Evolutionary conservation across 2,329 filamentous ascomycete species (phyloP), one percentile per base, ranked within the genome.

Genomic region (Dryadomyces quercus-mongolicae): DNA sequence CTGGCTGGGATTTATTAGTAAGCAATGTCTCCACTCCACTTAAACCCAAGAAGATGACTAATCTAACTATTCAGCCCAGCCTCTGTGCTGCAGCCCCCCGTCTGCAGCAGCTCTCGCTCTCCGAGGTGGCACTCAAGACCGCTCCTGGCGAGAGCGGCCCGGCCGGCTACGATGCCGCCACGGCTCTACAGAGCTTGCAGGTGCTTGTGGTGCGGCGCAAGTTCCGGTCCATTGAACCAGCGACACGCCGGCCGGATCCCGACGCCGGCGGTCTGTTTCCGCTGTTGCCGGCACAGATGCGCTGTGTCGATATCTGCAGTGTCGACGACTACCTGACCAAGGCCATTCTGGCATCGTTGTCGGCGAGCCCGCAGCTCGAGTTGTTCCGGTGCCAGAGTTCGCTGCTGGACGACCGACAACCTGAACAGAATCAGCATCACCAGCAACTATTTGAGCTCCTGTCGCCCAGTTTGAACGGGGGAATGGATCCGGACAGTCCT

Each of bases 91-190:
- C 31, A 2, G 44, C 53, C n/a, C 49, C 52, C 5, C n/a, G 20
- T 2, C 55, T 60, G 1, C 51, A 60, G 48, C 58, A 59, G 44
- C 51, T 60, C 4, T 52, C 36, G 12, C 51, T 60, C 2, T 55
- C 54, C 6, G 2, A 48, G 9, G 13, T 49, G 10, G 7, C 5
- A 7, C n/a, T 56, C 20, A 38, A 43, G 5, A 4, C 8, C 1
- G 3, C 1, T 3, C 2, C 4, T 7, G 12, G 45, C 42, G 16
- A 12, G 7, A 7, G 13, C 15, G 38, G 18, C 22, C 25, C 25
- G 7, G 15, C 31, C 4, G 42, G 16, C 31, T 53, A 47, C 20
- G 31, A 48, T 18, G 10, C 15, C 16, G 13, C 25, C 1, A 25
- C 31, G 2, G 1, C 43, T 20, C 16, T 57, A 0, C 42, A 7